Evolutionary conservation across 2,329 filamentous ascomycete species (phyloP).

Genomic region (Trichoderma afroharzianum): DNA sequence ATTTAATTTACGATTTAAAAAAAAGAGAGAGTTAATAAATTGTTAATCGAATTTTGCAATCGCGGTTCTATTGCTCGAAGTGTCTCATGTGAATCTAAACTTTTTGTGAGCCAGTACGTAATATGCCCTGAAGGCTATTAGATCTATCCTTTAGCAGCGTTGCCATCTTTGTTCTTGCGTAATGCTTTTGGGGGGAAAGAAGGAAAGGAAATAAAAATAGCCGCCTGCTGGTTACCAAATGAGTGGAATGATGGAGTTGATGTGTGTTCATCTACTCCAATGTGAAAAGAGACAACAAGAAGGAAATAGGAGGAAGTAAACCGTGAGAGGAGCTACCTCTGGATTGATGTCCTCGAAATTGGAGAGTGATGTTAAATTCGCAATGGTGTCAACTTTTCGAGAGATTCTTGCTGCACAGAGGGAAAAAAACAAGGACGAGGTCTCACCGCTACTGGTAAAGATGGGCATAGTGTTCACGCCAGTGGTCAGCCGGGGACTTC

Average conservation of each 20-base stretch:
- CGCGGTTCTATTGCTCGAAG: neutral
- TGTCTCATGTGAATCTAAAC: neutral
- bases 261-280: neutral
- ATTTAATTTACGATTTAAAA: neutral
- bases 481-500: conserved; percentile 29
- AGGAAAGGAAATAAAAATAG: neutral
- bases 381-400: neutral
- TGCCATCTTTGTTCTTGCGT: neutral
- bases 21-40: neutral
- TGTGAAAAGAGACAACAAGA: neutral
- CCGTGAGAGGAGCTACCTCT: too few relatives aligned
- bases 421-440: neutral
- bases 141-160: neutral
- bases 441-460: neutral
- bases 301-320: neutral
- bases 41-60: neutral
- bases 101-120: neutral
- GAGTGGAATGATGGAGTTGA: neutral
- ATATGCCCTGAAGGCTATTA: neutral
- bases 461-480: conserved; percentile 23
- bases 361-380: neutral
- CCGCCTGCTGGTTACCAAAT: neutral
- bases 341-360: neutral
- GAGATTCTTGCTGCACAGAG: neutral
- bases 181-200: neutral